These are phyloP conservation scores for Thalassiosira exigua DNA, from an alignment of 352 stramenopile species.

Conservation along the genomic window DNA sequence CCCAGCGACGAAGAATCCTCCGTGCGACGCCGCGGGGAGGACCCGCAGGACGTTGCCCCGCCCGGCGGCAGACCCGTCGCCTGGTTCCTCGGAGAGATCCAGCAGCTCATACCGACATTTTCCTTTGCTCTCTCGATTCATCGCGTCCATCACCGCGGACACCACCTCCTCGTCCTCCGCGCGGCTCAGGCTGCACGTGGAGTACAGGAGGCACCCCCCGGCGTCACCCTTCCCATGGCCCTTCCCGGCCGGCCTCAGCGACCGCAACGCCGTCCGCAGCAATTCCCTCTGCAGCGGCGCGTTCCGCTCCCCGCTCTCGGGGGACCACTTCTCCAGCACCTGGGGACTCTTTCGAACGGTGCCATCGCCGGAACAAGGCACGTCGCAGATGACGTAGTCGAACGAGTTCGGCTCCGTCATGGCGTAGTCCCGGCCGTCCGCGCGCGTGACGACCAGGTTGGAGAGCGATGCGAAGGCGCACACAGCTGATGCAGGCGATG, in stretches of 20 bases:
- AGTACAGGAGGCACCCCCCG: conserved; percentile 79
- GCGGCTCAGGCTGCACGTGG: conserved; percentile 97
- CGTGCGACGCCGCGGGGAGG: background rate
- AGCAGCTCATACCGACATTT: conserved; percentile 84
- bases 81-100: conserved; percentile 94
- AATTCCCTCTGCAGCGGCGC: conserved; percentile 97
- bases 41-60: too few relatives aligned
- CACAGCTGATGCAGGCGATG: background rate
- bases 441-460: background rate
- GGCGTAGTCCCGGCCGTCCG: conserved; percentile 90
- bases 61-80: too few relatives aligned
- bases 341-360: conserved; percentile 97
- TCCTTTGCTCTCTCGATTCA: too few relatives aligned
- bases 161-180: conserved; percentile 99
- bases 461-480: background rate
- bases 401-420: conserved; percentile 89
- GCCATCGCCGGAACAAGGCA: conserved; percentile 97
- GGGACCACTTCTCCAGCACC: conserved; percentile 78
- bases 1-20: conserved; percentile 3
- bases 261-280: conserved; percentile 96
- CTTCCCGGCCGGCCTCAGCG: conserved; percentile 72
- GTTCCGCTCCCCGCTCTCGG: conserved; percentile 88
- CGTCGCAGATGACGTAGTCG: conserved; percentile 98
- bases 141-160: conserved; percentile 93
- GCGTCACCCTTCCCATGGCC: too few relatives aligned